Percentiles rank a stretch among this genome's conserved stretches.
Conservation (phyloP, 2,329 filamentous ascomycete genomes). For the Paecilomyces fulvus region DNA sequence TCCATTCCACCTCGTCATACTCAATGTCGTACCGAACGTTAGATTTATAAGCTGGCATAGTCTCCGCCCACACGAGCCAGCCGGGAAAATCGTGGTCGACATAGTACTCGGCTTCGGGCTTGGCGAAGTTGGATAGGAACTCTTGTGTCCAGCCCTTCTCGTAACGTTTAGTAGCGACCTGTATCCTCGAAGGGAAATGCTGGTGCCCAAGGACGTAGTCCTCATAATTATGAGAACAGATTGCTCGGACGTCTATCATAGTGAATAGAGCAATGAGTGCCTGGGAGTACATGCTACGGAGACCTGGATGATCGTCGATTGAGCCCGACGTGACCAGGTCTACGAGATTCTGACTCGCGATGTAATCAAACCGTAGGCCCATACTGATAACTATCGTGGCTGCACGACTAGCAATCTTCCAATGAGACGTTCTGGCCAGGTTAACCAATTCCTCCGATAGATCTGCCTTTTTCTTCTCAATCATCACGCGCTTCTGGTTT, state of each 20-base stretch:
- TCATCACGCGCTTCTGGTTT: slow-evolving; percentile 61
- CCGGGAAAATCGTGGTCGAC: slow-evolving; percentile 88
- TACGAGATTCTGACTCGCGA: slow-evolving; percentile 74
- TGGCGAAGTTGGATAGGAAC: slow-evolving; percentile 69
- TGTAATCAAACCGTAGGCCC: slow-evolving; percentile 80
- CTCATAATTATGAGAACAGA: slow-evolving; percentile 77
- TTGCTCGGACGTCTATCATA: slow-evolving; percentile 76
- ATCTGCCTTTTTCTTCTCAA: slow-evolving; percentile 74
- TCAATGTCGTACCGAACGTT: slow-evolving; percentile 57
- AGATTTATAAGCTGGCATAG: slow-evolving; percentile 69
- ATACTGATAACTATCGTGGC: slow-evolving; percentile 85
- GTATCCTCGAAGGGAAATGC: slow-evolving; percentile 65
- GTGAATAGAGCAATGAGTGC: slow-evolving; percentile 73
- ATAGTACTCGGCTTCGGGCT: slow-evolving; percentile 74
- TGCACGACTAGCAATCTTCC: slow-evolving; percentile 89
- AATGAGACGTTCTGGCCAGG: slow-evolving; percentile 71
- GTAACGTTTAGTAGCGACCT: slow-evolving; percentile 63
- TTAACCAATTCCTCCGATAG: slow-evolving; percentile 75
- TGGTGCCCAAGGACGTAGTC: slow-evolving; percentile 80
- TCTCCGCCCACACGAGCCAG: slow-evolving; percentile 92
- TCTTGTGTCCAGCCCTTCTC: slow-evolving; percentile 70
- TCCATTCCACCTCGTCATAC: slow-evolving; percentile 74
- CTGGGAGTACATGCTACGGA: slow-evolving; percentile 72
- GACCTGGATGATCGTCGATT: slow-evolving; percentile 80
- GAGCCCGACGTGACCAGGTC: slow-evolving; percentile 74